Evolutionary conservation across 208 protist genomes (phyloP), one percentile per base, ranked within the genome.

Genomic region (Crithidia sp.): DNA sequence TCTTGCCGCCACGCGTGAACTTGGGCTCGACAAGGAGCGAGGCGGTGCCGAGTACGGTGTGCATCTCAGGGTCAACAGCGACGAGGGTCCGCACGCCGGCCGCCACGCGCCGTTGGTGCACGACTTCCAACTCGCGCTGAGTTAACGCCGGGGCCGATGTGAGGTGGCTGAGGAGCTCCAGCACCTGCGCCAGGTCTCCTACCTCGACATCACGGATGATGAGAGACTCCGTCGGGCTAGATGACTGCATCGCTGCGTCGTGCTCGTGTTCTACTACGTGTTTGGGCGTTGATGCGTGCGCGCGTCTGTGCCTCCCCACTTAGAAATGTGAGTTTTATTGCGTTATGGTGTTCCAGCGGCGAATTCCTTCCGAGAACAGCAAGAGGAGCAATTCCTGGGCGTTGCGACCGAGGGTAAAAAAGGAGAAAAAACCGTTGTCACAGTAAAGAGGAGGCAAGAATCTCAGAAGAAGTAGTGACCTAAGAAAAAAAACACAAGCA

Each of bases 1-100:
- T 83, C 37, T 76, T 83, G 37, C 88, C 90, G 8, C 83, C 89
- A 7, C 83, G 79, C 14, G 79, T 84, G 69, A 94, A 92, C 71
- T 96, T 96, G 10, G 69, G 92, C 76, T 96, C 89, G 37, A 96
- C 75, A 10, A 96, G 57, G 28, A 96, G 63, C 5, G 92, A 95
- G 3, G 87, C 92, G 4, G 88, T 91, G 10, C 85, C 90, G 17
- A 93, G 52, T 57, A 96, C 58, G 19, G 55, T 41, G 16, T 58
- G 54, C 8, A 80, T 82, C 36, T 71, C 56, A 16, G 47, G 59
- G 40, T 90, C 79, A 2, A 83, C 67, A 13, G 83, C 83, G 7
- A 96, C 90, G 36, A 80, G 82, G 3, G 92, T 96, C 54, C 59
- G 65, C 47, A 84, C 73, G 14, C 79, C 79, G 19, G 67, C 66